Evolutionary conservation across 23 red algal genomes (phyloP).

Genomic region (Gracilaria domingensis): DNA sequence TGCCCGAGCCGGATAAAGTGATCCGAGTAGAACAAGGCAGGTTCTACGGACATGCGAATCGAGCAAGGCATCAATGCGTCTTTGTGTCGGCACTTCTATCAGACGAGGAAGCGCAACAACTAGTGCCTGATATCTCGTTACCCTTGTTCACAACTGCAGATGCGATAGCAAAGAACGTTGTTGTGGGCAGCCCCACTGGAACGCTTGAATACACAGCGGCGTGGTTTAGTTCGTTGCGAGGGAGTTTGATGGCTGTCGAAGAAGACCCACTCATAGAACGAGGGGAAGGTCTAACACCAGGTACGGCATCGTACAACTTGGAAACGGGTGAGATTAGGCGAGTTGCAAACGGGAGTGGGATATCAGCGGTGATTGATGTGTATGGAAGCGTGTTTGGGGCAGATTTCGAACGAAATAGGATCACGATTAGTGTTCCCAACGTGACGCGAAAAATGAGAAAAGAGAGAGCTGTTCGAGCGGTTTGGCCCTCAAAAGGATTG

Average conservation of each 20-base stretch:
- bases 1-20: conserved; percentile 3
- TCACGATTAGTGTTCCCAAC: not conserved
- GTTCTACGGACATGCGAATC: conserved; percentile 26
- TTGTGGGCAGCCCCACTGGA: conserved; percentile 1
- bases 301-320: not conserved
- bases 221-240: conserved; percentile 9
- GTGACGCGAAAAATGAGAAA: conserved; percentile 9
- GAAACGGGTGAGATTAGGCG: not conserved
- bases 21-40: conserved; percentile 18
- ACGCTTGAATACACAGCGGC: not conserved
- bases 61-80: conserved; percentile 8
- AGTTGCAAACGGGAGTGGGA: not conserved
- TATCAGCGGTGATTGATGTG: not conserved
- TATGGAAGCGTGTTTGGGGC: conserved; percentile 1
- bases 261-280: not conserved
- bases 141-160: conserved; percentile 25
- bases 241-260: conserved; percentile 5
- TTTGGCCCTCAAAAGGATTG: conserved; percentile 15
- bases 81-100: not conserved
- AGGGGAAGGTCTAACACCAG: not conserved
- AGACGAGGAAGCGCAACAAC: not conserved
- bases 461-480: conserved; percentile 1
- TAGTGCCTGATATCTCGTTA: not conserved
- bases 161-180: not conserved
- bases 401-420: not conserved